Conservation (phyloP, 805 yeast species). For the Clavispora asparagi region DNA sequence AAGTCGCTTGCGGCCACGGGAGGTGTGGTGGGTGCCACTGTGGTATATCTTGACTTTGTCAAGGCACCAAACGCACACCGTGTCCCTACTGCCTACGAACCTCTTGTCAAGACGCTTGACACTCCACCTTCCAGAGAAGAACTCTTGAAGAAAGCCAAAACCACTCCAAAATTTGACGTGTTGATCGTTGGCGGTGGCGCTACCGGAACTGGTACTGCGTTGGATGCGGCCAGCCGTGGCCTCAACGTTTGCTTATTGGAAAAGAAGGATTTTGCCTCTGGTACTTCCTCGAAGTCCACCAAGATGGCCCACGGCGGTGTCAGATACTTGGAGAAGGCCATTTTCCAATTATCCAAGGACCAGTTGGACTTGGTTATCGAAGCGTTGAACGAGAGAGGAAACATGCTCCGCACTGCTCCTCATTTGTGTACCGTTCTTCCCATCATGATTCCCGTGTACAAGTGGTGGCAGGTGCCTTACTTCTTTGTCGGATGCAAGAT, state of each 20-base stretch:
- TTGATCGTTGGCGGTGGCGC: constrained; percentile 95
- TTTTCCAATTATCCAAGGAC: constrained; percentile 84
- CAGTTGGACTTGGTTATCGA: constrained; percentile 86
- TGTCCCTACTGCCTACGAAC: constrained; percentile 26
- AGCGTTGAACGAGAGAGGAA: constrained; percentile 82
- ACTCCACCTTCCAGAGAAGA: constrained; percentile 55
- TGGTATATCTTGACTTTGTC: constrained; percentile 38
- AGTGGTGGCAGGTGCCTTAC: constrained; percentile 94
- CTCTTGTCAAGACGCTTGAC: constrained; percentile 41
- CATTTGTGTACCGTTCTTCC: constrained; percentile 84
- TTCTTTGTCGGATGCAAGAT: constrained; percentile 86
- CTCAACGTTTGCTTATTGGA: constrained; percentile 83
- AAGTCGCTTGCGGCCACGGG: constrained; percentile 28
- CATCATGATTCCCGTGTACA: constrained; percentile 92
- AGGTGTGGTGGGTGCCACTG: constrained; percentile 31
- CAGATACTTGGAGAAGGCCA: constrained; percentile 89
- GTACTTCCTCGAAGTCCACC: constrained; percentile 90
- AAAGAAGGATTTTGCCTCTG: constrained; percentile 84
- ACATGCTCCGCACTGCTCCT: constrained; percentile 86
- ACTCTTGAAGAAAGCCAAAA: constrained; percentile 33
- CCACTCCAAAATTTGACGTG: constrained; percentile 60
- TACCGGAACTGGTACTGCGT: constrained; percentile 87
- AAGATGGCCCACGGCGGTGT: constrained; percentile 98
- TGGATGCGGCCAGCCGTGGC: constrained; percentile 89
- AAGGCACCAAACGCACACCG: constrained; percentile 26